Conservation (phyloP, 768 basidiomycete species). For the Trametes cingulata region DNA sequence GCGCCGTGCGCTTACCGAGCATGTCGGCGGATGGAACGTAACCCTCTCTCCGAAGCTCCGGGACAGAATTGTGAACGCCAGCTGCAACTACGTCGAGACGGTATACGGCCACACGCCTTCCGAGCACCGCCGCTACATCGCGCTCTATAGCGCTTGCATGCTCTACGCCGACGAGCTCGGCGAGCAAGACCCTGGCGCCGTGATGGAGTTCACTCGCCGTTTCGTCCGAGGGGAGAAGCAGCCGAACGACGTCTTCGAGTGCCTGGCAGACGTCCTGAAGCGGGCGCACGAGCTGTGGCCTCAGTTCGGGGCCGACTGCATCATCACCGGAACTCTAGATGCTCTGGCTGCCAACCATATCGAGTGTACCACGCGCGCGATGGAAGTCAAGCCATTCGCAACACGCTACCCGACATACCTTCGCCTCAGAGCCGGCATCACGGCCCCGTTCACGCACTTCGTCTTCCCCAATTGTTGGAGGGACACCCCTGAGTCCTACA, state of each 20-base stretch:
- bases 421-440: slow-evolving; percentile 33
- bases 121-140: slow-evolving; percentile 34
- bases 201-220: slow-evolving; percentile 38
- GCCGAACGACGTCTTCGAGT: slow-evolving; percentile 34
- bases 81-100: slow-evolving; percentile 12
- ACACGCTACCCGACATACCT: slow-evolving; percentile 32
- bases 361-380: slow-evolving; percentile 34
- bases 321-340: slow-evolving; percentile 37
- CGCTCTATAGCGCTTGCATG: slow-evolving; percentile 41
- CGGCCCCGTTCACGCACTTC: slow-evolving; percentile 39
- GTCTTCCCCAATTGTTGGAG: slow-evolving; percentile 31
- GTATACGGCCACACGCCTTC: slow-evolving; percentile 9
- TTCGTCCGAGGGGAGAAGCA: slow-evolving; percentile 35
- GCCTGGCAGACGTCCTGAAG: slow-evolving; percentile 37
- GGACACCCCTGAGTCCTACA: slow-evolving; percentile 31
- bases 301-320: slow-evolving; percentile 30
- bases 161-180: slow-evolving; percentile 41
- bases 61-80: neutral
- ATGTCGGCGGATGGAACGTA: neutral
- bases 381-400: slow-evolving; percentile 30
- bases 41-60: neutral
- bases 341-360: slow-evolving; percentile 38
- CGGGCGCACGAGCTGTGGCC: slow-evolving; percentile 33
- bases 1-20: neutral
- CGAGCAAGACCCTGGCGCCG: slow-evolving; percentile 23